Evolutionary conservation across 1,284 basidiomycete genomes (phyloP).

Genomic region (Porogramme epimiltina): DNA sequence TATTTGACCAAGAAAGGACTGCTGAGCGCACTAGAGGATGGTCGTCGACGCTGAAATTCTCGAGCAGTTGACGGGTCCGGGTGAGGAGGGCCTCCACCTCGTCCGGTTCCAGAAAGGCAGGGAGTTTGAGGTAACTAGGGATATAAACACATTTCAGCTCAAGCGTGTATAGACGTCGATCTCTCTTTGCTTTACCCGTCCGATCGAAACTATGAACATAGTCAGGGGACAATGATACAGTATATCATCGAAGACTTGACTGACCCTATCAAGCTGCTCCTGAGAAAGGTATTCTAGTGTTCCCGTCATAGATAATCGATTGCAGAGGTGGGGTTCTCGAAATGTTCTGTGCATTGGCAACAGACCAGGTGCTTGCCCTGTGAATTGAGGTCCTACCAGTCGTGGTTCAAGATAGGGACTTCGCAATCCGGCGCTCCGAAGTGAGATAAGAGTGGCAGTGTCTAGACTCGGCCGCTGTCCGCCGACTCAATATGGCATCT

Average conservation of each 20-base stretch:
- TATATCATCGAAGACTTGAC: not conserved
- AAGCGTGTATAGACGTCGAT: not conserved
- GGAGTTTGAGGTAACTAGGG: constrained; percentile 78
- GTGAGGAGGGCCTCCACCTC: constrained; percentile 66
- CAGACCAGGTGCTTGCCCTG: no score
- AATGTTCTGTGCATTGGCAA: no score
- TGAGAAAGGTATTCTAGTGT: constrained; percentile 44
- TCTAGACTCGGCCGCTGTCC: no score
- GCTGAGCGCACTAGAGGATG: constrained; percentile 82
- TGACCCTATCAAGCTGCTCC: constrained; percentile 52
- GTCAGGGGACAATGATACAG: no score
- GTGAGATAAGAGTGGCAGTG: no score
- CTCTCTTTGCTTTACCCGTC: constrained; percentile 45
- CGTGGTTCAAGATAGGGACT: not conserved
- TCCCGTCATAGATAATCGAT: no score
- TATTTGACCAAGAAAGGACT: not conserved
- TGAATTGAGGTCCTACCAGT: no score
- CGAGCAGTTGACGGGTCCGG: constrained; percentile 74
- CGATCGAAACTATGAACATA: constrained; percentile 46
- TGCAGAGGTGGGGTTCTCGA: no score
- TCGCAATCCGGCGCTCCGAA: not conserved
- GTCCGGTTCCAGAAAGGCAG: constrained; percentile 64
- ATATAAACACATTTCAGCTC: not conserved
- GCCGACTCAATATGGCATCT: no score
- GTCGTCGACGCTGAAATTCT: constrained; percentile 71